Evolutionary conservation across 257 asterid species (phyloP).

Genomic region (Solanum pennellii): DNA sequence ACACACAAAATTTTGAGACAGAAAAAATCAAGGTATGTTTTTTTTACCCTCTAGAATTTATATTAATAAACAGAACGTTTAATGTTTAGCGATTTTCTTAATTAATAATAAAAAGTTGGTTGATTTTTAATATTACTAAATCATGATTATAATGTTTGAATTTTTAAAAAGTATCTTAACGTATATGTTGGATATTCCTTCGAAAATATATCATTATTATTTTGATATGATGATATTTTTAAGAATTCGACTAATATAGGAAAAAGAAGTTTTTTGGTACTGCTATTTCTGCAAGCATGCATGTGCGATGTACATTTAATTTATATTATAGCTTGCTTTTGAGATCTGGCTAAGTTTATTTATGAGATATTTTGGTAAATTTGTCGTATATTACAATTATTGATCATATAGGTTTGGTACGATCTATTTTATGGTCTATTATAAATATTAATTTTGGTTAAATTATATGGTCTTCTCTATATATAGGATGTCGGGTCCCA

Average conservation of each 20-base stretch:
- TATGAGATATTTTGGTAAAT: neutral
- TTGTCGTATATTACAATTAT: neutral
- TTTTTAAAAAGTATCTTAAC: neutral
- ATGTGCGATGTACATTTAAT: neutral
- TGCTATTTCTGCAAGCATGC: neutral
- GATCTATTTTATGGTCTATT: neutral
- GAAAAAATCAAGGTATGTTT: constrained; percentile 39
- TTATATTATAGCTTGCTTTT: neutral
- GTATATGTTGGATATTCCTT: neutral
- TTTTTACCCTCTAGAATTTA: neutral
- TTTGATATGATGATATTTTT: neutral
- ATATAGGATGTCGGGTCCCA: neutral
- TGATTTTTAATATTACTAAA: neutral
- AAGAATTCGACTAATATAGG: neutral
- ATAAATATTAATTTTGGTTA: neutral
- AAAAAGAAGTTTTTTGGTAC: neutral
- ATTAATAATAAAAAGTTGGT: neutral
- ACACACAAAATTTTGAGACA: neutral
- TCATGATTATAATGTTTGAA: neutral
- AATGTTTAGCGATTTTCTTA: neutral
- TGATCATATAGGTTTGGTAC: neutral
- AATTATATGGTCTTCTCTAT: neutral
- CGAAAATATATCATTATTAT: neutral
- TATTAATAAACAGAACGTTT: neutral
- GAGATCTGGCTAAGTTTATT: neutral